Evolutionary conservation across 73 alveolate genomes (phyloP).

Genomic region (Tetrahymena elliotti): DNA sequence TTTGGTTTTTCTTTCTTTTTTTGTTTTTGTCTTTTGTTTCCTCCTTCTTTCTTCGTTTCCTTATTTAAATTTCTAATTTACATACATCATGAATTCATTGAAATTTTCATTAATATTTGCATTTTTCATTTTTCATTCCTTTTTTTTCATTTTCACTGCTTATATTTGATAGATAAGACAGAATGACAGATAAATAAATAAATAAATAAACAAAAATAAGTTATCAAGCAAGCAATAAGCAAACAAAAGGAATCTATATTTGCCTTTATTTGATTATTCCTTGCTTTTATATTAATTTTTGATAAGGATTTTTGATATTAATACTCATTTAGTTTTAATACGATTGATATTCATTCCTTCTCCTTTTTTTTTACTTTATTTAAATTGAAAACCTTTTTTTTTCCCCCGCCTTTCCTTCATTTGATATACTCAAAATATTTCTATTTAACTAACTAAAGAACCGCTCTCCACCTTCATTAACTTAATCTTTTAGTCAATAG

Average conservation of each 20-base stretch:
- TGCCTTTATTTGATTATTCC: not conserved
- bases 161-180: not conserved
- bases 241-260: not conserved
- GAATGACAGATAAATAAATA: not conserved
- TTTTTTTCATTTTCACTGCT: not conserved
- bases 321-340: not conserved
- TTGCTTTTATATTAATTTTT: not conserved
- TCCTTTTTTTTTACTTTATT: not conserved
- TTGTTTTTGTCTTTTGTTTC: not conserved
- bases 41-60: slow-evolving; percentile 2
- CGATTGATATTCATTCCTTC: not conserved
- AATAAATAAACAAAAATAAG: not conserved
- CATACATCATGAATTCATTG: not conserved
- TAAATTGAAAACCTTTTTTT: not conserved
- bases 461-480: not conserved
- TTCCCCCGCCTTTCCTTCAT: not conserved
- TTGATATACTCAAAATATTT: not conserved
- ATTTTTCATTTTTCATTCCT: not conserved
- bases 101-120: not conserved
- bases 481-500: not conserved
- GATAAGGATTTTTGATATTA: not conserved
- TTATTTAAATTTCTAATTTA: not conserved
- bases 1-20: not conserved
- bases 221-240: not conserved
- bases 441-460: not conserved